phyloP scores from a whole-genome alignment of 345 rosid species.

The Ricinus communis region DNA sequence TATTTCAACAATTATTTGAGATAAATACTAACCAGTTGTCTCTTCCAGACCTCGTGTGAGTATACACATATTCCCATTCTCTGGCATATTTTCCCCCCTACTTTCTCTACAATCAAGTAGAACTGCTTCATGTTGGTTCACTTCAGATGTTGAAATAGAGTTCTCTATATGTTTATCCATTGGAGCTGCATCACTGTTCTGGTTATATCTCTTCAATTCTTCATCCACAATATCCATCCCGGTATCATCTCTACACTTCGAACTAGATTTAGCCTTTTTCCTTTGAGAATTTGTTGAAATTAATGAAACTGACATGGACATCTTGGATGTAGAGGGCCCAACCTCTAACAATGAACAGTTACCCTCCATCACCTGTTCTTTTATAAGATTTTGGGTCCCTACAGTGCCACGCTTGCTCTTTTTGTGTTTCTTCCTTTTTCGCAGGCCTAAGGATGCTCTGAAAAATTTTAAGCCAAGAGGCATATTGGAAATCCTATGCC shows the following conservation, averaged over 20 bases:
- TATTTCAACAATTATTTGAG: not conserved
- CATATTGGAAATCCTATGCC: conserved; percentile 29
- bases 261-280: conserved; percentile 16
- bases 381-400: conserved; percentile 23
- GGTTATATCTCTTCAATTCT: conserved; percentile 42
- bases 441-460: conserved; percentile 38
- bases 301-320: conserved; percentile 13
- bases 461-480: conserved; percentile 48
- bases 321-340: conserved; percentile 59
- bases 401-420: conserved; percentile 36
- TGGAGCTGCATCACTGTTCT: conserved; percentile 48
- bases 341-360: conserved; percentile 30
- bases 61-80: conserved; percentile 28
- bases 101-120: conserved; percentile 25
- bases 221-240: conserved; percentile 22
- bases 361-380: conserved; percentile 35
- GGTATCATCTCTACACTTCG: conserved; percentile 24
- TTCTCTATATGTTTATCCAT: conserved; percentile 27
- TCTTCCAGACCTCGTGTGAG: conserved; percentile 40
- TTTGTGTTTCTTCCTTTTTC: conserved; percentile 51
- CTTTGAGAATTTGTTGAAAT: conserved; percentile 25
- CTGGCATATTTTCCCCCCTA: conserved; percentile 22
- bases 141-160: conserved; percentile 18
- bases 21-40: conserved; percentile 42
- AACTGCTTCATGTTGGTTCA: conserved; percentile 15